Base-by-base conservation (phyloP, 1,284 basidiomycete genomes). In the Moniliella sp. region DNA sequence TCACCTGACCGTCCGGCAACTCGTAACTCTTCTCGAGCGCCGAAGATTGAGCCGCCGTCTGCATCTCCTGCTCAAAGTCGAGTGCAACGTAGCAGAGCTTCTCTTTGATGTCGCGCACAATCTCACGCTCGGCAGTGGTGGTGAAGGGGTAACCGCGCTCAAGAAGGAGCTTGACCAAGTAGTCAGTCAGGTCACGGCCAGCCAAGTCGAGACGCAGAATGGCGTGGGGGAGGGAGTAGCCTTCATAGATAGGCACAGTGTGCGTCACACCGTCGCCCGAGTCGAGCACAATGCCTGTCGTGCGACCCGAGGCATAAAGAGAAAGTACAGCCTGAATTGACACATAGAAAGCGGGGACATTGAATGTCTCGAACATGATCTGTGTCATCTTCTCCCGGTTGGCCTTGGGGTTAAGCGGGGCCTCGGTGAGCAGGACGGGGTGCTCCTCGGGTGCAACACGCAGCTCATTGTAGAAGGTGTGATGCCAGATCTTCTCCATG, bases 281-380 rank as follows among this genome's bases (percentile, higher is more conserved):
- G 67, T 88, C 81, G 55, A 83, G 70, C 34, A 84, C 81, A 65
- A 84, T 82, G 76, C 80, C 81, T 31, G 81, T 86, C 43, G 71
- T 73, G 66, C 81, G 78, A 67, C 82, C 82, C 37, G 80, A 86
- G 19, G 82, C 80, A 66, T 84, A 86, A 33, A 86, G 71, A 21
- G 80, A 84, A 26, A 88, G 71, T 35, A 84, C 81, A 61, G 81
- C 81, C 67, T 86, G 82, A 64, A 84, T 83, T 37, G 78, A 72
- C 48, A 84, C 80, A 69, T 84, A 84, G 70, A 86, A 83, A 10
- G 81, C 81, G 35, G 81, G 81, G 3, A 73, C 74, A 66, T 84
- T 86, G 73, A 88, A 86, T 28, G 81, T 86, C 70, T 88, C 81
- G 64, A 88, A 88, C 78, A 84, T 84, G 70, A 84, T 83, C 67